A percentile compares a stretch with the other conserved stretches of the same genome.
Evolutionary conservation across 225 moss, liverwort and hornwort genomes (phyloP).

Genomic region (Physcomitrium patens): DNA sequence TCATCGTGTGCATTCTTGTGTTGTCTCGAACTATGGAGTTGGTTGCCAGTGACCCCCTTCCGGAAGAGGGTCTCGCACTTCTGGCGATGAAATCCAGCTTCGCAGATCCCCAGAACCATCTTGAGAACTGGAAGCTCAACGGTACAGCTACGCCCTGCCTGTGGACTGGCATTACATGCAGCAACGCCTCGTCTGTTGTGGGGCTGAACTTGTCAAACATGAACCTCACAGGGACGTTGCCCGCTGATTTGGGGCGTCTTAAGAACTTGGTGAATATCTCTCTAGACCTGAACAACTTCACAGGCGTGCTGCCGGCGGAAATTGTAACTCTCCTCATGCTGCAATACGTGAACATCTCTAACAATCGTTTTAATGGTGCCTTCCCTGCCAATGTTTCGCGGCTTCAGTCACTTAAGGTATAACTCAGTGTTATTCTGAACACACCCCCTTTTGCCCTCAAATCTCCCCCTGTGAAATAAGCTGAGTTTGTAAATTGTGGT

Average conservation of each 20-base stretch:
- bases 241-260: conserved; percentile 44
- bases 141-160: conserved; percentile 53
- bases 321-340: conserved; percentile 45
- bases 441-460: background rate
- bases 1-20: conserved; percentile 10
- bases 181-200: conserved; percentile 40
- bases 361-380: conserved; percentile 52
- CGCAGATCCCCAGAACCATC: conserved; percentile 24
- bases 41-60: conserved; percentile 26
- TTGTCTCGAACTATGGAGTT: background rate
- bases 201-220: conserved; percentile 41
- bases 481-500: background rate
- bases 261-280: conserved; percentile 46
- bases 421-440: background rate
- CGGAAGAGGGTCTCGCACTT: conserved; percentile 52
- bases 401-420: conserved; percentile 62
- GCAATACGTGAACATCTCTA: conserved; percentile 67
- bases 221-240: conserved; percentile 60
- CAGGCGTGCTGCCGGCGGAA: conserved; percentile 56
- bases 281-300: conserved; percentile 81
- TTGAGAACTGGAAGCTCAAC: conserved; percentile 58
- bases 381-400: conserved; percentile 61
- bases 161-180: conserved; percentile 63
- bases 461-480: background rate
- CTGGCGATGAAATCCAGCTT: conserved; percentile 49